A percentile compares a stretch with the other conserved stretches of the same genome.
phyloP scores from a whole-genome alignment of 768 basidiomycete species.

The Boletellus sp. region DNA sequence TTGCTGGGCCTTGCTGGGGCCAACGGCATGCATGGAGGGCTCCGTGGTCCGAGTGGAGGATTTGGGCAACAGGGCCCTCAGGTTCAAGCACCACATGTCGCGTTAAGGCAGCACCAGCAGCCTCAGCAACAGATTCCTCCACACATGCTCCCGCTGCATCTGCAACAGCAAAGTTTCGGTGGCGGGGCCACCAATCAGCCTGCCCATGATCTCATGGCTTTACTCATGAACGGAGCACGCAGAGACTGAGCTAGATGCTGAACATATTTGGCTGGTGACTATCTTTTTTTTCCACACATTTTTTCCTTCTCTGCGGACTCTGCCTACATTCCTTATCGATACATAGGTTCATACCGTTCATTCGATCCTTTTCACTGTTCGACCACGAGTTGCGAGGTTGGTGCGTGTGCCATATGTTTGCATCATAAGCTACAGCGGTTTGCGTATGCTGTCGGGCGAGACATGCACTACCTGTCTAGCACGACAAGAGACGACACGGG shows the following conservation, averaged over 20 bases:
- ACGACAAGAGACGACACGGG: background rate
- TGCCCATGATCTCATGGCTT: slow-evolving; percentile 75
- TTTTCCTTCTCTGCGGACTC: slow-evolving; percentile 21
- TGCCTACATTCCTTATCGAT: slow-evolving; percentile 31
- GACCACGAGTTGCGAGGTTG: slow-evolving; percentile 25
- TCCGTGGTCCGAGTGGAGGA: slow-evolving; percentile 47
- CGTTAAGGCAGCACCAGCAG: slow-evolving; percentile 33
- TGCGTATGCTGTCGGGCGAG: slow-evolving; percentile 1
- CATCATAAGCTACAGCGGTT: background rate
- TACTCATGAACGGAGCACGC: slow-evolving; percentile 70
- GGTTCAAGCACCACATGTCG: slow-evolving; percentile 28
- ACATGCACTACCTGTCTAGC: slow-evolving; percentile 9
- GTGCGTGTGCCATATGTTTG: slow-evolving; percentile 6
- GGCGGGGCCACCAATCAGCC: slow-evolving; percentile 50
- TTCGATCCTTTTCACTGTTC: slow-evolving; percentile 22
- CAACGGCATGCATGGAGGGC: slow-evolving; percentile 42
- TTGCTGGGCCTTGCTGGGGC: slow-evolving; percentile 45
- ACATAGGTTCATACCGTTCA: slow-evolving; percentile 27
- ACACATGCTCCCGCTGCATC: slow-evolving; percentile 49
- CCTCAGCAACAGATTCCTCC: slow-evolving; percentile 53
- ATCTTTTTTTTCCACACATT: slow-evolving; percentile 9
- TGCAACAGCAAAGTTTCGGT: slow-evolving; percentile 56
- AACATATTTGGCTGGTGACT: slow-evolving; percentile 13
- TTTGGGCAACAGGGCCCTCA: slow-evolving; percentile 33
- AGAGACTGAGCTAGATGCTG: slow-evolving; percentile 49